Evolutionary conservation across 2,329 filamentous ascomycete species (phyloP).

Genomic region (Cladosporium austrohemisphaericum): DNA sequence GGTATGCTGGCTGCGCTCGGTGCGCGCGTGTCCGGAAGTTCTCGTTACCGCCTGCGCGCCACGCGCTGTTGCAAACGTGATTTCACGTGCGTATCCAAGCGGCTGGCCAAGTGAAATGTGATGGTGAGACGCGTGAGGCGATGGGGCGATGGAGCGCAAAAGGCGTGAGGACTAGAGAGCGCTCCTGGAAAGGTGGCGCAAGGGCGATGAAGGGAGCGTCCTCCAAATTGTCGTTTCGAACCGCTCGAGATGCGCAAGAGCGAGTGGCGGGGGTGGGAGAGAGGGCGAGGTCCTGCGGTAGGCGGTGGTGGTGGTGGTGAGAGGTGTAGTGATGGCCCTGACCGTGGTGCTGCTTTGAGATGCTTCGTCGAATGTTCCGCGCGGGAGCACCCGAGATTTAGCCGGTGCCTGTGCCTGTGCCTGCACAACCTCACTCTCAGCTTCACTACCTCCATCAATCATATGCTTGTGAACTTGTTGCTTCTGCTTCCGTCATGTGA

Average conservation of each 20-base stretch:
- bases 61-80: conserved; percentile 7
- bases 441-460: neutral
- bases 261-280: conserved; percentile 9
- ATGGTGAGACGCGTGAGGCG: conserved; percentile 8
- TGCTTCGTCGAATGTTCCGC: conserved; percentile 9
- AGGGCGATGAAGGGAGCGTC: neutral
- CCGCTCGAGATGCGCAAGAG: neutral
- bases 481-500: no score
- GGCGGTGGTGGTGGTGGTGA: neutral
- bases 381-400: no score
- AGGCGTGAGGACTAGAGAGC: conserved; percentile 5
- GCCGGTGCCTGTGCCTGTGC: no score
- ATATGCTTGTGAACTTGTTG: no score
- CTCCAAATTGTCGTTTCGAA: neutral
- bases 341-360: conserved; percentile 10
- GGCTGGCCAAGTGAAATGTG: neutral
- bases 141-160: conserved; percentile 7
- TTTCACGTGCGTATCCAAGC: neutral
- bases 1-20: neutral
- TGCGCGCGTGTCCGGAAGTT: conserved; percentile 9
- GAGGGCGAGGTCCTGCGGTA: neutral
- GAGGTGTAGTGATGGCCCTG: conserved; percentile 3
- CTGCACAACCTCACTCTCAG: no score
- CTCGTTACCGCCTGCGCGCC: conserved; percentile 1
- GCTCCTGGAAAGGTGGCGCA: neutral